Base-by-base conservation (phyloP, 148 eudicot species). In the Camellia japonica region DNA sequence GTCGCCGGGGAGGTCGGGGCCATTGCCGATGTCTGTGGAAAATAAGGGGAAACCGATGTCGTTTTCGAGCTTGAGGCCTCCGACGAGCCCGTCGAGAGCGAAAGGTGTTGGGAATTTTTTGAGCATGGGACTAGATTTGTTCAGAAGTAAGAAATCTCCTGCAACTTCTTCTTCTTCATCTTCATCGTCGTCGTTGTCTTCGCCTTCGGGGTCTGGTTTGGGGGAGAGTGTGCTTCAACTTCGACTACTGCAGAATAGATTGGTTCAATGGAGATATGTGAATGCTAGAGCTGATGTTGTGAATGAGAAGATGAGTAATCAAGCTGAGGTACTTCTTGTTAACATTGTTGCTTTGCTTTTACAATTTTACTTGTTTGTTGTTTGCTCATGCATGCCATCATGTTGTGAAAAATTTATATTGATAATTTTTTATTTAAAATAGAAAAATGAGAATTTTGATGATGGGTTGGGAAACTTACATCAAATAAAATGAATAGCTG, bases 211-310 rank as follows among this genome's bases (percentile, higher is more conserved):
- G 18, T 14, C 68, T 8, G 85, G 74, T 13, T 64, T 74, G n/a
- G 71, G 16, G 30, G 90, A 88, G 63, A 73, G 68, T 51, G 91
- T 82, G 72, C 93, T 88, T 85, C 86, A 88, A 30, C 81, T 88
- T 8, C 85, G 84, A 43, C 44, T 88, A 75, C 3, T 85, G 80
- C 82, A 87, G 47, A 87, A 78, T 75, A 15, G 84, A 41, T 58
- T 80, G 72, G 15, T 85, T 75, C 91, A 87, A 49, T 90, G 91
- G 93, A 84, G 87, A 64, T 90, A 78, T 65, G 79, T 70, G 2
- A 90, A 90, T 82, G 88, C 86, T 44, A 80, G 82, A 81, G 84
- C 85, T 73, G 83, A 79, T 38, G 49, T 23, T 59, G 88, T 82
- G 14, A 87, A 90, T 52, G 19, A 47, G 30, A 82, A 16, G 15